Percentiles rank a stretch among this genome's conserved stretches.
These are phyloP conservation scores for Schizochytrium sp. DNA, from an alignment of 108 stramenopile species.

Conservation along the genomic window DNA sequence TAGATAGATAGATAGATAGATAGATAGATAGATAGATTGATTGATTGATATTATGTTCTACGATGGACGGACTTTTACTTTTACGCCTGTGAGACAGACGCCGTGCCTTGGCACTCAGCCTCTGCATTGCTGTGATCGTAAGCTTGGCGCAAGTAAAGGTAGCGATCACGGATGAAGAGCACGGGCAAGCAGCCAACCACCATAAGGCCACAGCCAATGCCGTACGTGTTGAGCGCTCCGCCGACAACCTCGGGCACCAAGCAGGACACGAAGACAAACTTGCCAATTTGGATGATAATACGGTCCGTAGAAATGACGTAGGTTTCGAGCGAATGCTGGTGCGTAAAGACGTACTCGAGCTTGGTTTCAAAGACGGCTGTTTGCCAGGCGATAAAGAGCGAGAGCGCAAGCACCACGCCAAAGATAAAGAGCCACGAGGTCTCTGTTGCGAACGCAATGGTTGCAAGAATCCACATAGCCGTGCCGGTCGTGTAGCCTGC, in stretches of 20 bases:
- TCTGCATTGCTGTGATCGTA: neutral
- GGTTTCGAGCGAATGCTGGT: neutral
- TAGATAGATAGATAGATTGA: no score
- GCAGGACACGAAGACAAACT: neutral
- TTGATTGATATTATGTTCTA: no score
- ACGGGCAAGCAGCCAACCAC: neutral
- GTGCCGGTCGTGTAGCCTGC: neutral
- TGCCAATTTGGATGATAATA: neutral
- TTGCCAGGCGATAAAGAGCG: neutral
- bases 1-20: no score
- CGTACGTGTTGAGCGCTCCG: neutral
- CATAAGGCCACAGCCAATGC: neutral
- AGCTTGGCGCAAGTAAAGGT: neutral
- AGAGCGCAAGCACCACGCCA: neutral
- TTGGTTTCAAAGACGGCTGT: neutral
- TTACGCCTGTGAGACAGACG: no score
- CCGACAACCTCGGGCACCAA: neutral
- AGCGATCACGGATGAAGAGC: neutral
- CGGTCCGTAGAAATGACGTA: neutral
- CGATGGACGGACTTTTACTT: no score
- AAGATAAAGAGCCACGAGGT: neutral
- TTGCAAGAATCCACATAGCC: neutral
- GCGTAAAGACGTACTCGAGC: neutral
- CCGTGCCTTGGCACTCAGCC: no score
- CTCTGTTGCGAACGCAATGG: neutral